Evolutionary conservation across 2,329 filamentous ascomycete species (phyloP), one percentile per base, ranked within the genome.

Genomic region (Curvularia eragrostidis): DNA sequence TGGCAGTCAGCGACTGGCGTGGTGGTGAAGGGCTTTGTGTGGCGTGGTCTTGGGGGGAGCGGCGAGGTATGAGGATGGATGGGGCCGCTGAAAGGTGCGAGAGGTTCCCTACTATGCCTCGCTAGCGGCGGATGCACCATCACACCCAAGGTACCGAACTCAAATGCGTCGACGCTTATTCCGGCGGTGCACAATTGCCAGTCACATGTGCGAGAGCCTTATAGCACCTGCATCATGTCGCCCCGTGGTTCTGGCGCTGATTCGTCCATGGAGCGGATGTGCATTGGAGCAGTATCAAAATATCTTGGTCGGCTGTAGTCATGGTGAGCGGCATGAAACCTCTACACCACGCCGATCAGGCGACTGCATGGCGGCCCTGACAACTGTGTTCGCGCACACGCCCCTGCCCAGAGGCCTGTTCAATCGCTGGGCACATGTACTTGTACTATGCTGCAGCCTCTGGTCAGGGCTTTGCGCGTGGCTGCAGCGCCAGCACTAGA

Each of bases 41-140:
- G 49, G 52, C 41, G 41, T 36, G 48, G 57, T 49, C n/a, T 48
- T 30, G n/a, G 28, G 48, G 42, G 44, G 39, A 28, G 52, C 39
- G 51, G 48, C 50, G 65, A 59, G 60, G 62, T 58, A 51, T 66
- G 55, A 59, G 58, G 47, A 51, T 49, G 50, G 61, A 56, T 56
- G 61, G 59, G 52, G 44, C 56, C 53, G 58, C 54, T 53, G 48
- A 50, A 59, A 51, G 57, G 54, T 59, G 56, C 56, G 54, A 61
- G 54, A 61, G 54, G 51, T 58, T 58, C 58, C 48, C 47, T 49
- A 44, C 41, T 23, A 53, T 60, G 50, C 58, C 54, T 54, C 49
- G 58, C 58, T 65, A 61, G 56, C 57, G 54, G 53, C 50, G 54
- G 52, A 57, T 30, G 52, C 42, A 43, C 48, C 51, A 62, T 60